Conservation (phyloP, 768 basidiomycete genomes). For the Mycena capillaripes region DNA sequence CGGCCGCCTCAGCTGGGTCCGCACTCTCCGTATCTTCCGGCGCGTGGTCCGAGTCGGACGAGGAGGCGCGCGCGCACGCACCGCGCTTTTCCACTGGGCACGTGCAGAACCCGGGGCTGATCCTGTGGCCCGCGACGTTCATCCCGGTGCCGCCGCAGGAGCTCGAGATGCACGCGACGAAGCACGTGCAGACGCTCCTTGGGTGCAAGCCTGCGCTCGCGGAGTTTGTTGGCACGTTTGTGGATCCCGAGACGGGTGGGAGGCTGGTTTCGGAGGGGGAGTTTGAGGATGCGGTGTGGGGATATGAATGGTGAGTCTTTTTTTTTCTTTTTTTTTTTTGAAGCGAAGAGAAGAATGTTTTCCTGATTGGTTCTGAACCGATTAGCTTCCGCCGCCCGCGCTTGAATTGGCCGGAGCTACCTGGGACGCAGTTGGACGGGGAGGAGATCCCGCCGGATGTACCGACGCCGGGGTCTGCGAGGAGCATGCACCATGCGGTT, state of each 20-base stretch:
- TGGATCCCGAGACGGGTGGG: conserved; percentile 53
- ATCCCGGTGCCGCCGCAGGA: conserved; percentile 70
- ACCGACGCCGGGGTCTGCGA: conserved; percentile 34
- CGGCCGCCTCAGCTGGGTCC: conserved; percentile 9
- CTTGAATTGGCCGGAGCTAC: conserved; percentile 75
- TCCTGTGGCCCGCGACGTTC: conserved; percentile 72
- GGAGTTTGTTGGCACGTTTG: conserved; percentile 59
- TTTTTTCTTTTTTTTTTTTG: conserved; percentile 8
- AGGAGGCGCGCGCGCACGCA: background rate
- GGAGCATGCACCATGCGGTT: conserved; percentile 4
- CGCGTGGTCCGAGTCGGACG: conserved; percentile 16
- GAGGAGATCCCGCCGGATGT: conserved; percentile 34
- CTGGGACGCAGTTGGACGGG: conserved; percentile 47
- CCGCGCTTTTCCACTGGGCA: background rate
- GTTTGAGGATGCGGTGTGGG: conserved; percentile 51
- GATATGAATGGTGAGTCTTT: conserved; percentile 68
- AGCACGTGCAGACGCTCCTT: conserved; percentile 74
- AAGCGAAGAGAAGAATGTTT: background rate
- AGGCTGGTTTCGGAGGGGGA: conserved; percentile 52
- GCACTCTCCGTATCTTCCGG: conserved; percentile 20
- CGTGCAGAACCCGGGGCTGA: conserved; percentile 61
- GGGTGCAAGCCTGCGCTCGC: conserved; percentile 71
- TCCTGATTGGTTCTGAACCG: conserved; percentile 23
- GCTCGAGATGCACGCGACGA: conserved; percentile 83
- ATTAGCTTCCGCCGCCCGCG: conserved; percentile 75